These are phyloP conservation scores for Helianthus tuberosus DNA, from an alignment of 129 eudicot genomes.

Conservation along the genomic window DNA sequence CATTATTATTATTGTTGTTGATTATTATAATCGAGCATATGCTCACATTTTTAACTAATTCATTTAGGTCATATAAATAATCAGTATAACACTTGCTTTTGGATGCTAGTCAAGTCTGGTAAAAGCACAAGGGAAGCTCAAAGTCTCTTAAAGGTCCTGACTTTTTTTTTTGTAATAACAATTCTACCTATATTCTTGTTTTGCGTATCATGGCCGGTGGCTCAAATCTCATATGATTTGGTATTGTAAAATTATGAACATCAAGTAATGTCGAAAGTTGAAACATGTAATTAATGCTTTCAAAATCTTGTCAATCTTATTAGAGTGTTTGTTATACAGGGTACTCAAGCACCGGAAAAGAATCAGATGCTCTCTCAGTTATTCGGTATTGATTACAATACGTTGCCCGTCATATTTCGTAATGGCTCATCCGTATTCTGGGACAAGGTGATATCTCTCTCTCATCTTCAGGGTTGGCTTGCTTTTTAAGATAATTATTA, in stretches of 20 bases:
- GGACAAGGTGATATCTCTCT: conserved; percentile 50
- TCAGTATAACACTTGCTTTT: conserved; percentile 96
- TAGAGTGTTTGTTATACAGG: conserved; percentile 45
- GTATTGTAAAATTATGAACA: background rate
- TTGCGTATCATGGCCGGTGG: no score
- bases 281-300: background rate
- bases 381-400: conserved; percentile 58
- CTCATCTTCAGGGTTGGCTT: background rate
- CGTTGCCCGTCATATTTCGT: conserved; percentile 67
- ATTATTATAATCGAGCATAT: background rate
- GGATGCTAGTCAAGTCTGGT: conserved; percentile 95
- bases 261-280: background rate
- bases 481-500: no score
- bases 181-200: no score
- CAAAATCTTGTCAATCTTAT: background rate
- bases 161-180: background rate
- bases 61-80: conserved; percentile 89
- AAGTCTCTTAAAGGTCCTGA: conserved; percentile 61
- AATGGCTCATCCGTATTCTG: conserved; percentile 83
- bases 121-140: conserved; percentile 81
- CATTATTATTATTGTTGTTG: background rate
- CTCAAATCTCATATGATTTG: no score
- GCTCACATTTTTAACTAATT: background rate
- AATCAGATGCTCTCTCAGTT: conserved; percentile 54
- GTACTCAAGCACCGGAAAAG: conserved; percentile 84